Evolutionary conservation across 768 basidiomycete species (phyloP).

Genomic region (Pisolithus microcarpus): DNA sequence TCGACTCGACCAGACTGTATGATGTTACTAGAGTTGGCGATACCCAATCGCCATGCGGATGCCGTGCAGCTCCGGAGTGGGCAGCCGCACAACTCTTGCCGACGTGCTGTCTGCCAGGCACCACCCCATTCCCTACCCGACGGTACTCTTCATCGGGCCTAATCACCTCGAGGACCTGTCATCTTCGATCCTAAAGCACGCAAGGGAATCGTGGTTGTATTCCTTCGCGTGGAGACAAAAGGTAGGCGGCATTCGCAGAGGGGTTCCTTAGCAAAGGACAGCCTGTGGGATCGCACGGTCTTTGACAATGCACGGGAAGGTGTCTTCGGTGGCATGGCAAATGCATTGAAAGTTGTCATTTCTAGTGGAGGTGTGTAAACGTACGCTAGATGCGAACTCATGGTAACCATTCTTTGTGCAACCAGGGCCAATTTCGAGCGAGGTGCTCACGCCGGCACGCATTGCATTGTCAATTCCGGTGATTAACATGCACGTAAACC

Average conservation of each 20-base stretch:
- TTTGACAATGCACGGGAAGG: constrained; percentile 60
- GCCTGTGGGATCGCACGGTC: constrained; percentile 78
- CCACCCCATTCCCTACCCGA: constrained; percentile 66
- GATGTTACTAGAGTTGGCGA: constrained; percentile 28
- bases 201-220: constrained; percentile 51
- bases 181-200: constrained; percentile 44
- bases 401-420: neutral
- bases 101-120: constrained; percentile 43
- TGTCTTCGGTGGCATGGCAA: constrained; percentile 53
- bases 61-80: neutral
- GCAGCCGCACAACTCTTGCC: constrained; percentile 28
- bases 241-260: constrained; percentile 51
- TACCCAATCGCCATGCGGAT: neutral
- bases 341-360: constrained; percentile 59
- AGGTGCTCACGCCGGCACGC: constrained; percentile 53
- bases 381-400: neutral
- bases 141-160: constrained; percentile 68
- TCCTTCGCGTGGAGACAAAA: constrained; percentile 76
- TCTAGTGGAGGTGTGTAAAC: constrained; percentile 58
- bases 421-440: constrained; percentile 44
- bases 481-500: constrained; percentile 56
- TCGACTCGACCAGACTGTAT: constrained; percentile 50
- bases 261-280: constrained; percentile 74
- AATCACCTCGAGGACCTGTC: constrained; percentile 53
- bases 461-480: constrained; percentile 73